Base-by-base conservation (phyloP, 371 early-diverging fungal species). In the Blastocladiella emersonii region DNA sequence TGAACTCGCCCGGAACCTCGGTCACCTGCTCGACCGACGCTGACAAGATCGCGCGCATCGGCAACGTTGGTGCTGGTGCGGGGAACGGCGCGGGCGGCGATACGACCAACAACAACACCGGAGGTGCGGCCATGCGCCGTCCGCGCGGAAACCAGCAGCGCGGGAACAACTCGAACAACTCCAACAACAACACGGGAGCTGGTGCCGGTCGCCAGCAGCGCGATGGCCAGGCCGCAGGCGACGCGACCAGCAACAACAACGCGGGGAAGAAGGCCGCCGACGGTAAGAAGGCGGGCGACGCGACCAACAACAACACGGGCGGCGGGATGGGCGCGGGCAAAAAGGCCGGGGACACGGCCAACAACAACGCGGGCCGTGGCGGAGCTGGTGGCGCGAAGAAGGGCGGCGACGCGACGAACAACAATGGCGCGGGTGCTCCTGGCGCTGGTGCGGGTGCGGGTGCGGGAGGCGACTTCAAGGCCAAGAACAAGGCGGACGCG, bases 11-110 rank as follows among this genome's bases (percentile, higher is more conserved):
- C 21, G 67, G 67, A 5, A 61, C 61, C 51, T 48, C 59, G 2
- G 67, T 67, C 5, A 55, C 67, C 35, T 67, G 67, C 51, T 51
- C 55, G 45, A 61, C 67, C 44, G 64, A 67, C n/a, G 64, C 61
- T 34, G 67, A 64, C 57, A 67, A 67, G 64, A 34, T 35, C 30
- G 64, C 67, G 4, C 35, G 67, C 15, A 64, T 64, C 61, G 39
- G 35, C 8, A 21, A 8, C 8, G 62, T 5, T 3, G 45, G 10
- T 21, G 39, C 13, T 5, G 39, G 39, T 13, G 39, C 8, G 8
- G 39, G 39, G 39, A 39, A n/a, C n/a, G n/a, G n/a, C n/a, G n/a
- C n/a, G n/a, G n/a, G n/a, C n/a, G n/a, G n/a, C n/a, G n/a, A n/a
- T n/a, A n/a, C n/a, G n/a, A n/a, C n/a, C n/a, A n/a, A n/a, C n/a